A percentile compares a stretch with the other conserved stretches of the same genome.
phyloP scores from a whole-genome alignment of 495 filamentous ascomycete species.

The Penicillium verhagenii region DNA sequence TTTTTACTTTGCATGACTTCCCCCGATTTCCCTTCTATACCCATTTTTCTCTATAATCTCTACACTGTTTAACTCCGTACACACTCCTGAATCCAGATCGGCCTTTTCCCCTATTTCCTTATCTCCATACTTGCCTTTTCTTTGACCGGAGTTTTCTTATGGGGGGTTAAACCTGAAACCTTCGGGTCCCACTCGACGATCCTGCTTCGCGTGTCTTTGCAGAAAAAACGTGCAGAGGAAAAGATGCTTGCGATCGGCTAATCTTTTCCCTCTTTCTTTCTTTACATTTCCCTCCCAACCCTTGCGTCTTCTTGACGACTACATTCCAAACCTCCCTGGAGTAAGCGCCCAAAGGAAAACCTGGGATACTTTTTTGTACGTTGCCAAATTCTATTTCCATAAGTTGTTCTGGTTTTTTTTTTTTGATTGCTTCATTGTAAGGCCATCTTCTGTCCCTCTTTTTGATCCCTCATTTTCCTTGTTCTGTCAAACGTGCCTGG shows the following conservation, averaged over 20 bases:
- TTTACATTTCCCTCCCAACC: slow-evolving; percentile 17
- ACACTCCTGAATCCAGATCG: background rate
- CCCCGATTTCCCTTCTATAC: background rate
- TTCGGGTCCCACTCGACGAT: slow-evolving; percentile 17
- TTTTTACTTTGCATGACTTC: background rate
- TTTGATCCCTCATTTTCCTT: background rate
- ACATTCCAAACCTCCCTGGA: slow-evolving; percentile 9
- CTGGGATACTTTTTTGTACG: slow-evolving; percentile 18
- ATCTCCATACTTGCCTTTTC: background rate
- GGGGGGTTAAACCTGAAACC: slow-evolving; percentile 13
- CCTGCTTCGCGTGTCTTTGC: slow-evolving; percentile 12
- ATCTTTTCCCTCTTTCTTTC: slow-evolving; percentile 19
- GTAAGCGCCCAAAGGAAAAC: slow-evolving; percentile 1
- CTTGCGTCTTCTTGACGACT: slow-evolving; percentile 20
- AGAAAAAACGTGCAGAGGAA: slow-evolving; percentile 11
- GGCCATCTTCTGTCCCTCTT: too few relatives aligned
- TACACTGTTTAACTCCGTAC: background rate
- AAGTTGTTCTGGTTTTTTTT: too few relatives aligned
- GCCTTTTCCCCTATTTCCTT: background rate
- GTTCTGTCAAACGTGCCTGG: background rate
- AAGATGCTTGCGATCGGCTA: slow-evolving; percentile 28
- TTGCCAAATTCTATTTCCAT: slow-evolving; percentile 11
- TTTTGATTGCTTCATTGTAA: too few relatives aligned
- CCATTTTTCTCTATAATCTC: too few relatives aligned
- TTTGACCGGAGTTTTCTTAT: background rate